Percentiles rank a stretch among this genome's conserved stretches.
Conservation (phyloP, 352 stramenopile species). For the Pythium coloratum region DNA sequence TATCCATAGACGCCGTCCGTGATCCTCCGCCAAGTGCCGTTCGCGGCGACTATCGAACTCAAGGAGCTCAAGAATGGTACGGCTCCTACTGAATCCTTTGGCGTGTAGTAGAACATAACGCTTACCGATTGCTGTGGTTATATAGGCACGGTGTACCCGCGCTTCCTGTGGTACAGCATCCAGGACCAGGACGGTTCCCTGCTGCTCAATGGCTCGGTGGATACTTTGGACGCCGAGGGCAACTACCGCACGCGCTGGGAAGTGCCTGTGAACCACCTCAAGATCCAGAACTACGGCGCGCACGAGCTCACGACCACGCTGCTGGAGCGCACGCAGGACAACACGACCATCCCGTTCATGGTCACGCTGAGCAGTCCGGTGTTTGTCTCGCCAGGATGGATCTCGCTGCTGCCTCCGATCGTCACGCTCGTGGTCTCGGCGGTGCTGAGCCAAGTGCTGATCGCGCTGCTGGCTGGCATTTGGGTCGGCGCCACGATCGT, state of each 20-base stretch:
- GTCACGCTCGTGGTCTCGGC: slow-evolving; percentile 80
- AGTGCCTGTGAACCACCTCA: slow-evolving; percentile 44
- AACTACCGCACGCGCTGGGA: slow-evolving; percentile 58
- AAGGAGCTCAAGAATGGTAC: slow-evolving; percentile 70
- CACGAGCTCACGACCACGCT: slow-evolving; percentile 60
- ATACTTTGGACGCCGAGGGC: slow-evolving; percentile 62
- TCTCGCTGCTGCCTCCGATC: slow-evolving; percentile 71
- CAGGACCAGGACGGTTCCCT: slow-evolving; percentile 46
- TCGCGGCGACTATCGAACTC: slow-evolving; percentile 64
- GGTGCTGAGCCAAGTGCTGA: slow-evolving; percentile 72
- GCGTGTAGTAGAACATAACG: background rate
- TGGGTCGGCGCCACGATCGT: slow-evolving; percentile 88
- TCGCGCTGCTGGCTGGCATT: slow-evolving; percentile 81
- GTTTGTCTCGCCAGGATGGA: slow-evolving; percentile 67
- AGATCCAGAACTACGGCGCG: slow-evolving; percentile 40
- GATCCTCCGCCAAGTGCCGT: slow-evolving; percentile 71
- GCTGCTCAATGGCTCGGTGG: slow-evolving; percentile 60
- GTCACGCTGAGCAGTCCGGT: slow-evolving; percentile 39
- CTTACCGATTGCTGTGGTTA: background rate
- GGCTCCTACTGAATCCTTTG: slow-evolving; percentile 11
- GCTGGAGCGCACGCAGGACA: slow-evolving; percentile 31
- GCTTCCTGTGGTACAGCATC: slow-evolving; percentile 53
- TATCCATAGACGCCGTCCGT: slow-evolving; percentile 55
- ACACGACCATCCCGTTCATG: slow-evolving; percentile 39
- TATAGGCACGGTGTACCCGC: slow-evolving; percentile 70